Evolutionary conservation across 169 alveolate species (phyloP), one percentile per base, ranked within the genome.

Genomic region (Eimeria acervulina): DNA sequence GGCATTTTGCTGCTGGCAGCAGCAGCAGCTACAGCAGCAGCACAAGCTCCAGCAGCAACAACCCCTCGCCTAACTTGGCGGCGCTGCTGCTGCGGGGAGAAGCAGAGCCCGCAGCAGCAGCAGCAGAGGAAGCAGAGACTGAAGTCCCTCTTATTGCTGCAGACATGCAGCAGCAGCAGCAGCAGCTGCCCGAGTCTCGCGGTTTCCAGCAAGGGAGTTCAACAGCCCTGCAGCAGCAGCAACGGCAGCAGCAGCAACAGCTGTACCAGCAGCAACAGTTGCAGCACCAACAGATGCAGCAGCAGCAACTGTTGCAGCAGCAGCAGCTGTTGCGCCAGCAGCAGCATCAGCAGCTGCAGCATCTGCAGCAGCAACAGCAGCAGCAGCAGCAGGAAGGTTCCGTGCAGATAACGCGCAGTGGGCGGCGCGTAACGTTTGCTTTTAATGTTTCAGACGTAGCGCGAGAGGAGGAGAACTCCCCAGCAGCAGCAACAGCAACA

Each of bases 361-460:
- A 51, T 10, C 59, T 12, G 15, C 59, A 1, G 59, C 59, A 51
- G 15, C 59, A 51, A 0, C 59, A 51, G 59, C 59, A 47, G 42
- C 84, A 44, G 66, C 63, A 78, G 89, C 89, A 78, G 89, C 38
- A 21, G 26, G 68, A 78, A 44, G 63, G 89, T 63, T 78, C 89
- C 7, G 89, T 78, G 63, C 89, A 78, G 63, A 44, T 78, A 38
- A 78, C 89, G 40, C 89, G 89, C 33, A 78, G 89, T 40, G 66
- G 68, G 31, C 23, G 66, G 26, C 33, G 89, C 15, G 66, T 78
- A 1, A 78, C 66, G 13, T 44, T 78, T 44, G 89, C 59, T 26
- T 42, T 78, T 26, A 44, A 78, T 40, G 66, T 78, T 2, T 38
- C 89, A 15, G 89, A 78, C 2, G 38, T 78, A 8, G 63, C 44